Percentiles rank a stretch among this genome's conserved stretches.
Evolutionary conservation across 2,329 filamentous ascomycete species (phyloP).

Genomic region (Ceratocystis eucalypticola): DNA sequence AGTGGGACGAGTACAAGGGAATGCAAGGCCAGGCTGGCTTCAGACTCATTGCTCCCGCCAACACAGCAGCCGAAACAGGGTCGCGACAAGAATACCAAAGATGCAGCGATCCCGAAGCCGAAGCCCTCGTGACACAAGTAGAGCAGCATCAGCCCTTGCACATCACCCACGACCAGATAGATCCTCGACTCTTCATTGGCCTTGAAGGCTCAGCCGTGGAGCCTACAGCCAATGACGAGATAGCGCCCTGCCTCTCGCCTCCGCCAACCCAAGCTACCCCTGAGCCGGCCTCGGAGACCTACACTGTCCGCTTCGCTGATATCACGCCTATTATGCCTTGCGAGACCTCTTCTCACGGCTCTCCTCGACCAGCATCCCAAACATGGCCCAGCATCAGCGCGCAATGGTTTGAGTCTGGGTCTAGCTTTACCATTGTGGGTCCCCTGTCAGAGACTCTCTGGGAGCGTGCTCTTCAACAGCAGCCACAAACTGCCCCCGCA

Average conservation of each 20-base stretch:
- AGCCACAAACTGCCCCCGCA: background rate
- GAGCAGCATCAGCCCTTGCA: background rate
- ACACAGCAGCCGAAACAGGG: background rate
- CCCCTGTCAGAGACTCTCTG: constrained; percentile 16
- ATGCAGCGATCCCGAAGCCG: background rate
- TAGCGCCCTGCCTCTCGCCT: background rate
- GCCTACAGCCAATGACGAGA: background rate
- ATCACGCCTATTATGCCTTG: constrained; percentile 5
- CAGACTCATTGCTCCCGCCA: constrained; percentile 2
- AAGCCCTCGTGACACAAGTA: background rate
- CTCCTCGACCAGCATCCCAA: background rate
- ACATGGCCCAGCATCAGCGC: background rate
- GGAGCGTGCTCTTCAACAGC: constrained; percentile 15
- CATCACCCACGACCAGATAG: constrained; percentile 10
- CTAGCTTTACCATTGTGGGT: constrained; percentile 12
- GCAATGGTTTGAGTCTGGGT: constrained; percentile 1
- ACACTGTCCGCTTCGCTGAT: constrained; percentile 11
- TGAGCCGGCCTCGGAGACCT: background rate
- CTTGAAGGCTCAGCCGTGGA: background rate
- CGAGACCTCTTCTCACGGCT: background rate
- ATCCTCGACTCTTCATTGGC: constrained; percentile 13
- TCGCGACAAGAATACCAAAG: background rate
- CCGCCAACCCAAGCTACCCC: background rate
- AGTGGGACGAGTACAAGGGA: background rate
- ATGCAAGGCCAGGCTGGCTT: constrained; percentile 1